Conservation (phyloP, 345 rosid genomes). For the Citrus sp. region DNA sequence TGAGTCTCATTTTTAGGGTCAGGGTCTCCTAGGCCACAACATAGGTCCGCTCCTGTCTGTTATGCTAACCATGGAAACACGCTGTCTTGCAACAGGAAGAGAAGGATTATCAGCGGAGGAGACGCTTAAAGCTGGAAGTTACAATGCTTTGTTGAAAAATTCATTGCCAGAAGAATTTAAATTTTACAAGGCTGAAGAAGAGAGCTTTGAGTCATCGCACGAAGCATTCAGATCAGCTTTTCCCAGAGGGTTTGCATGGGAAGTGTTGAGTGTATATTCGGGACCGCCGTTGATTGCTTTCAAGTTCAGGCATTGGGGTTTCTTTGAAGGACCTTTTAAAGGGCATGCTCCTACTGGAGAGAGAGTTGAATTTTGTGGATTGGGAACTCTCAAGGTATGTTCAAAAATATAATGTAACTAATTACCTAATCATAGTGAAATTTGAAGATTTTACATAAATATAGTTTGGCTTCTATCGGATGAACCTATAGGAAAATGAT, state of each 20-base stretch:
- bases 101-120: slow-evolving; percentile 73
- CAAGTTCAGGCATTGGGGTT: slow-evolving; percentile 91
- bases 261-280: slow-evolving; percentile 56
- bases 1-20: too few relatives aligned
- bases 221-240: slow-evolving; percentile 58
- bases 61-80: too few relatives aligned
- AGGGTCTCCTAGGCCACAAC: too few relatives aligned
- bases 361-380: slow-evolving; percentile 54
- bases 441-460: neutral
- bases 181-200: slow-evolving; percentile 65
- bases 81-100: slow-evolving; percentile 40
- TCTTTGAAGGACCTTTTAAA: slow-evolving; percentile 71
- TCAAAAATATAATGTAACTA: neutral
- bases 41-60: too few relatives aligned
- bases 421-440: neutral
- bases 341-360: slow-evolving; percentile 75
- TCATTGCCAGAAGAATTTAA: slow-evolving; percentile 55
- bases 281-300: slow-evolving; percentile 73
- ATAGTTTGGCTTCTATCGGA: too few relatives aligned
- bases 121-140: slow-evolving; percentile 55
- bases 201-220: slow-evolving; percentile 76
- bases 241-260: slow-evolving; percentile 91
- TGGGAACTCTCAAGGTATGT: slow-evolving; percentile 64
- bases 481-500: too few relatives aligned
- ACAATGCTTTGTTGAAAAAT: slow-evolving; percentile 62